phyloP scores from a whole-genome alignment of 1,139 yeast genomes.

The Magnusiomyces sp. region DNA sequence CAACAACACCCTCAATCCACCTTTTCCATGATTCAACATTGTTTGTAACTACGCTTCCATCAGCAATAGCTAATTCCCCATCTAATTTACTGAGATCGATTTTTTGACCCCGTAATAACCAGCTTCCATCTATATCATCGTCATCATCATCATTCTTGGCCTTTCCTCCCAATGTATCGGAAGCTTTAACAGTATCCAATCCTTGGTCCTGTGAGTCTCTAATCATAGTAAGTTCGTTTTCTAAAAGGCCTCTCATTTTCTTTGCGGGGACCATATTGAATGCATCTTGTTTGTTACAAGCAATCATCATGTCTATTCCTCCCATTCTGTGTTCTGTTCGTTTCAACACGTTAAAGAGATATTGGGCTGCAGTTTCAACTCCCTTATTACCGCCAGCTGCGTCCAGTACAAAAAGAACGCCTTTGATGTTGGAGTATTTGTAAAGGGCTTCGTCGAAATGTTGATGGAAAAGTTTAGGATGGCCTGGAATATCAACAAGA shows the following conservation, averaged over 20 bases:
- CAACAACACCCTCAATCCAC: slow-evolving; percentile 72
- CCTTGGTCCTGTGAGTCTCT: slow-evolving; percentile 40
- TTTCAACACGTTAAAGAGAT: slow-evolving; percentile 27
- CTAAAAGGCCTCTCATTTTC: slow-evolving; percentile 51
- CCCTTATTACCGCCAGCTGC: slow-evolving; percentile 29
- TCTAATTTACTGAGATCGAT: slow-evolving; percentile 62
- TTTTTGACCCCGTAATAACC: slow-evolving; percentile 37
- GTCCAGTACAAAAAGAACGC: slow-evolving; percentile 60
- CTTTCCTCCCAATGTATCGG: slow-evolving; percentile 29
- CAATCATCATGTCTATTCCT: slow-evolving; percentile 65
- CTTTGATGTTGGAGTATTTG: slow-evolving; percentile 36
- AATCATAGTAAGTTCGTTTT: slow-evolving; percentile 53
- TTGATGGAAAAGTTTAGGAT: slow-evolving; percentile 44
- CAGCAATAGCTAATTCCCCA: slow-evolving; percentile 60
- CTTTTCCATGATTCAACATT: slow-evolving; percentile 55
- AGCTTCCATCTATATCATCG: slow-evolving; percentile 35
- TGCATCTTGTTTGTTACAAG: slow-evolving; percentile 74
- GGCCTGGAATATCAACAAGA: slow-evolving; percentile 83
- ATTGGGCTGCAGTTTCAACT: slow-evolving; percentile 28
- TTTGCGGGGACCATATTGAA: slow-evolving; percentile 70
- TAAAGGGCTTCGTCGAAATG: slow-evolving; percentile 15
- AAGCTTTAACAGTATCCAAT: slow-evolving; percentile 37
- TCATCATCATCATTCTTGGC: slow-evolving; percentile 21
- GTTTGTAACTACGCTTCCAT: slow-evolving; percentile 58
- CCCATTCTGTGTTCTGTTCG: slow-evolving; percentile 27